phyloP scores from a whole-genome alignment of 192 early-diverging fungal genomes.

The Coemansia asiatica region DNA sequence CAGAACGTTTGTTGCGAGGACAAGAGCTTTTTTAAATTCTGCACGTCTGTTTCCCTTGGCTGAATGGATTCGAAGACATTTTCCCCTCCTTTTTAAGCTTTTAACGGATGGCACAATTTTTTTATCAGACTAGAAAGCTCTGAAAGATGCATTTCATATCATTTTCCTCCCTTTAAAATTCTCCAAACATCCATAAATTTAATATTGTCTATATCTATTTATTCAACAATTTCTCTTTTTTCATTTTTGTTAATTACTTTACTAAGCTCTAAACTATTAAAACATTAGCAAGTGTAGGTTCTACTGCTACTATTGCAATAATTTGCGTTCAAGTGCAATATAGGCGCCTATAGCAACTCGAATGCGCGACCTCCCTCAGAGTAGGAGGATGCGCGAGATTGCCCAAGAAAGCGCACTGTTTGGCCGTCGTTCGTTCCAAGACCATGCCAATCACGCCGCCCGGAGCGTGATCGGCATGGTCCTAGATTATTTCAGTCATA shows the following conservation, averaged over 20 bases:
- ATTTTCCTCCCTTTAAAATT: background rate
- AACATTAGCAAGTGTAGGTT: no score
- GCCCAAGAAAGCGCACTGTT: conserved; percentile 44
- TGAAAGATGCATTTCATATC: background rate
- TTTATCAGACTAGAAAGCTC: background rate
- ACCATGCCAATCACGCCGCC: conserved; percentile 1
- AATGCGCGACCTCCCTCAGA: conserved; percentile 8
- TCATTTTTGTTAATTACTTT: background rate
- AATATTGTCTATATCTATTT: no score
- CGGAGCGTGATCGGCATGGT: conserved; percentile 22
- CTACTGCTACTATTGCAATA: background rate
- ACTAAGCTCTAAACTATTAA: no score
- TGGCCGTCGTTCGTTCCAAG: conserved; percentile 41
- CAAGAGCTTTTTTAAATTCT: background rate
- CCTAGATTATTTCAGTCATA: conserved; percentile 49
- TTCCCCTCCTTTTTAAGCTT: background rate
- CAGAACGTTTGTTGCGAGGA: background rate
- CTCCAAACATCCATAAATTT: background rate
- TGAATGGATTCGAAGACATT: background rate
- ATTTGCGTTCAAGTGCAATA: background rate
- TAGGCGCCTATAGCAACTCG: background rate
- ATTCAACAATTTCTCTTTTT: no score
- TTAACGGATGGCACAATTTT: background rate
- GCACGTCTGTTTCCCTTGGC: background rate
- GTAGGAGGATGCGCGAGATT: conserved; percentile 12